Base-by-base conservation (phyloP, 805 yeast genomes). In the Geotrichum ghanense region DNA sequence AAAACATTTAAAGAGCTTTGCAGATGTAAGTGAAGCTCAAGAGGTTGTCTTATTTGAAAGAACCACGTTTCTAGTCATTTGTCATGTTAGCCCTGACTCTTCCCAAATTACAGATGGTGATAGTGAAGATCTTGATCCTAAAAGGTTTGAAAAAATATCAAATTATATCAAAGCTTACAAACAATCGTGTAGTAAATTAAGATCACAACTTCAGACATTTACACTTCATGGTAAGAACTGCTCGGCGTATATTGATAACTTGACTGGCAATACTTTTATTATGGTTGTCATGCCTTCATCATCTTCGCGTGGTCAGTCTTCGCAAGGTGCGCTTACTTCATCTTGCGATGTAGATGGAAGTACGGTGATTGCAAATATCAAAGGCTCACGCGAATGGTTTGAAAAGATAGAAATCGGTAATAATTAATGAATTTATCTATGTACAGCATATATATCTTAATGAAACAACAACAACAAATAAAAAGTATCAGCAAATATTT, bases 141-240 rank as follows among this genome's bases (percentile, higher is more conserved):
- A 90, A 56, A 70, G 97, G 56, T 90, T 89, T 59, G 97, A 90
- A 60, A 90, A 89, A 61, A 88, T 90, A 21, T 83, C 95, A 21
- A 89, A 87, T 62, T 88, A 90, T 49, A 86, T 90, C 71, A 90
- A 90, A 60, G 87, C 95, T 22, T 90, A 85, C 65, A 88, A 92
- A 59, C 97, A 90, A 64, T 83, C 94, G 54, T 87, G 92, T 41
- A 79, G 84, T 45, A 89, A 87, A 62, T 71, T 90, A 57, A 76
- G 95, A 58, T 77, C 95, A 3, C 89, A 86, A 55, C 86, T 90
- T 63, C 81, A 76, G 52, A 81, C 84, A 42, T 65, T 90, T 44
- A 77, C 83, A 17, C 71, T 90, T 26, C 79, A 82, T 49, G 95
- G 70, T 14, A 54, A 51, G 41, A 59, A 58, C 44, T 67, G 66